Base-by-base conservation (phyloP, 371 early-diverging fungal species). In the Rozella allomycis region DNA sequence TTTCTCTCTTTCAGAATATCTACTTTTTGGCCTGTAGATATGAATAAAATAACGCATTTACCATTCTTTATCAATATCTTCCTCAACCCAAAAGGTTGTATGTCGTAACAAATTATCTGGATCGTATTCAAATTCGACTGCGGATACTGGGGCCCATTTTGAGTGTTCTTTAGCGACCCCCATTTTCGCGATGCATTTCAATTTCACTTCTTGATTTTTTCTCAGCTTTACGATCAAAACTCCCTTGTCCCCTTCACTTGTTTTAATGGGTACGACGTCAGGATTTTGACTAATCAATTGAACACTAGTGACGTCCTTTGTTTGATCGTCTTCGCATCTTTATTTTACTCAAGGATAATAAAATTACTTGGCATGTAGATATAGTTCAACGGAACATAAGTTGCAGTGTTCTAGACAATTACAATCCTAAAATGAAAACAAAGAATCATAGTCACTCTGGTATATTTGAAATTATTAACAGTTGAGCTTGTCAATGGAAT, bases 121-220 rank as follows among this genome's bases (percentile, higher is more conserved):
- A 48, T 98, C 99, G 44, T 97, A 97, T 45, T 88, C 90, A 51
- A 90, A 96, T 1, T 76, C 67, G 3, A 96, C 74, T 9, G 77
- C 91, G 37, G 78, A 65, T 19, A 83, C 81, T 19, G 97, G 96
- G 37, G 78, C 78, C 96, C 96, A 98, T 49, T 98, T 98, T 17
- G 97, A 81, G 55, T 98, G 97, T 39, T 85, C 88, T 50, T 94
- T 91, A 14, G 79, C 88, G 17, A 77, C 82, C 17, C 97, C 97
- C 62, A 74, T 56, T 14, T 54, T 54, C n/a, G 65, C 72, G 25
- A 66, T 47, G 34, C 81, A 78, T 42, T 72, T 74, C 20, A 94
- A 49, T 32, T 77, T 73, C 26, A 98, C 33, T 42, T 81, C 80
- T 50, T 97, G 96, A 6, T 83, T 81, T 44, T 78, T 74, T 30